Evolutionary conservation across 345 rosid genomes (phyloP).

Genomic region (Acer campestre): DNA sequence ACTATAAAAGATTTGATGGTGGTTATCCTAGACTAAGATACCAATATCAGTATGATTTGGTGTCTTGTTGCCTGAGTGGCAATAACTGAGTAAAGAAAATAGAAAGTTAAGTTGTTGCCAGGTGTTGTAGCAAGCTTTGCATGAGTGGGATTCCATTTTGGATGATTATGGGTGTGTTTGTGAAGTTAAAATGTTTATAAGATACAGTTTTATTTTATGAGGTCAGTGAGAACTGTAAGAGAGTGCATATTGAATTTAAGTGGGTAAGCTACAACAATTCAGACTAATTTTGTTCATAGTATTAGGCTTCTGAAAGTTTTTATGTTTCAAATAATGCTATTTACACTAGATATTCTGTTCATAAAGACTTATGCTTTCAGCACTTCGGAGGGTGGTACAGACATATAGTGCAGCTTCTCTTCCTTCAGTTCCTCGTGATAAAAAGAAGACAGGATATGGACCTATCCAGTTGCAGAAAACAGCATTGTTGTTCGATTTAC

Average conservation of each 20-base stretch:
- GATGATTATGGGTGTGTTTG: too few relatives aligned
- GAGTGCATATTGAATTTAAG: too few relatives aligned
- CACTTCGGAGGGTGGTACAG: conserved; percentile 64
- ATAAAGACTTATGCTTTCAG: conserved; percentile 39
- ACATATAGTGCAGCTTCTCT: conserved; percentile 45
- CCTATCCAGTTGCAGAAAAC: conserved; percentile 58
- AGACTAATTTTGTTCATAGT: background rate
- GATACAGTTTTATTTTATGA: background rate
- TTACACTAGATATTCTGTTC: background rate
- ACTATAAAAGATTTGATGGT: background rate
- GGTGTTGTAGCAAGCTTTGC: too few relatives aligned
- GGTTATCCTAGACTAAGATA: background rate
- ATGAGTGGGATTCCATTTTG: too few relatives aligned
- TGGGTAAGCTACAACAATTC: too few relatives aligned
- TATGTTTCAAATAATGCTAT: conserved; percentile 6
- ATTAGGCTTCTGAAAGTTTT: background rate
- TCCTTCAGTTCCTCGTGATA: conserved; percentile 52
- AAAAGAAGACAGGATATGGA: conserved; percentile 59
- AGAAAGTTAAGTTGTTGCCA: background rate
- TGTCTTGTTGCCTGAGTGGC: background rate
- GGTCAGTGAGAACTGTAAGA: background rate
- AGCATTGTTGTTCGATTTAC: conserved; percentile 53
- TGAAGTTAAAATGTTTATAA: background rate
- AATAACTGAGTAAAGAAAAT: background rate
- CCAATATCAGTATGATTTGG: background rate